Evolutionary conservation across 495 filamentous ascomycete species (phyloP), one percentile per base, ranked within the genome.

Genomic region (Gamarada debralockiae): DNA sequence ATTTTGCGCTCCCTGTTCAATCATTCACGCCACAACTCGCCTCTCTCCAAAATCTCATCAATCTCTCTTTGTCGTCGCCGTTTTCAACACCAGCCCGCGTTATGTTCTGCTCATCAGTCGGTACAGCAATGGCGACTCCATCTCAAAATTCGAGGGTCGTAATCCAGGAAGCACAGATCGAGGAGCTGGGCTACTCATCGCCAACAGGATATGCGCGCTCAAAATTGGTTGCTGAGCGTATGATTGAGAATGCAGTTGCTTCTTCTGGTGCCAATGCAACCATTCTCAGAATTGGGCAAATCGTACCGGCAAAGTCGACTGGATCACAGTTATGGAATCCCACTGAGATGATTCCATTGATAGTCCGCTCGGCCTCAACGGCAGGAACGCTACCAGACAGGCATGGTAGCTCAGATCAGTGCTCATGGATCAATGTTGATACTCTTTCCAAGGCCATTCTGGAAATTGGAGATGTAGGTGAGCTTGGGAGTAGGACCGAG

Each of bases 261-360:
- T 23, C 52, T 9, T 43, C 71, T 0, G 65, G 73, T 23, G 73
- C 69, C 22, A 56, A 39, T 10, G 67, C 64, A 12, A 65, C 53
- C 34, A 64, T 79, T 1, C 61, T 84, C 2, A 69, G 83, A 10
- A 76, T 82, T 20, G 83, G 83, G 0, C 83, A 86, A 56, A 67
- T 87, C 14, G 67, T 76, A 48, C 80, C 74, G 1, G 79, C n/a
- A 83, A 56, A 72, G 67, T 0, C 18, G 62, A 21, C 40, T 80
- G 80, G 3, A 70, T 80, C 48, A 2, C 13, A 20, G 0, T 50
- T 79, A 0, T 86, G 83, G 83, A 87, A 85, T 58, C 53, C 67
- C 4, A 80, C 70, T 3, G 82, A 87, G 56, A 81, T 79, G n/a
- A 84, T 82, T 57, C 80, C 82, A 3, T 62, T 85, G 43, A 79